Conservation (phyloP, 345 rosid genomes). For the Hibiscus syriacus region DNA sequence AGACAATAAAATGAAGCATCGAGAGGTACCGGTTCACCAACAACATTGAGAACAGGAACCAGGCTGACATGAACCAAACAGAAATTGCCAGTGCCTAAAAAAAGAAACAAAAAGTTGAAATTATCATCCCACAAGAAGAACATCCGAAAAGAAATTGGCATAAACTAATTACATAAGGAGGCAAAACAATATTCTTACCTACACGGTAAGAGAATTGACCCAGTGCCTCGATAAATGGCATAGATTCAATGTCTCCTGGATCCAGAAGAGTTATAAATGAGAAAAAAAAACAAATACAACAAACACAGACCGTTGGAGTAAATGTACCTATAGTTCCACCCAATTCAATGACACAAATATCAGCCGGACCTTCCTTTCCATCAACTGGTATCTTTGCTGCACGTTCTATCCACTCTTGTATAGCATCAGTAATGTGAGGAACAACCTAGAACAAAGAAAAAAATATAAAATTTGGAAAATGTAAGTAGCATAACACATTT, state of each 20-base stretch:
- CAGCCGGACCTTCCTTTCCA: slow-evolving; percentile 79
- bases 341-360: slow-evolving; percentile 93
- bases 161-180: background rate
- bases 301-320: background rate
- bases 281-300: background rate
- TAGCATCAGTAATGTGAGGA: slow-evolving; percentile 93
- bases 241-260: slow-evolving; percentile 96
- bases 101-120: slow-evolving; percentile 7
- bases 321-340: slow-evolving; percentile 92
- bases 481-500: background rate
- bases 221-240: slow-evolving; percentile 97
- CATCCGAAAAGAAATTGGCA: background rate
- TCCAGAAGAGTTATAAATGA: background rate
- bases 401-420: slow-evolving; percentile 96
- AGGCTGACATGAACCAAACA: slow-evolving; percentile 98
- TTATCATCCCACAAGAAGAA: background rate
- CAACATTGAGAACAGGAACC: slow-evolving; percentile 92
- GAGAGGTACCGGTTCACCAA: slow-evolving; percentile 79
- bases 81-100: slow-evolving; percentile 78
- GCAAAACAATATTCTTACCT: slow-evolving; percentile 36
- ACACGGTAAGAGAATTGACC: slow-evolving; percentile 90
- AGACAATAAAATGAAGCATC: background rate
- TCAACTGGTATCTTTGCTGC: slow-evolving; percentile 81
- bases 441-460: slow-evolving; percentile 50
- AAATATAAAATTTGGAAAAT: slow-evolving; percentile 4